Evolutionary conservation across 345 rosid species (phyloP).

Genomic region (Streptanthus diversifolius): DNA sequence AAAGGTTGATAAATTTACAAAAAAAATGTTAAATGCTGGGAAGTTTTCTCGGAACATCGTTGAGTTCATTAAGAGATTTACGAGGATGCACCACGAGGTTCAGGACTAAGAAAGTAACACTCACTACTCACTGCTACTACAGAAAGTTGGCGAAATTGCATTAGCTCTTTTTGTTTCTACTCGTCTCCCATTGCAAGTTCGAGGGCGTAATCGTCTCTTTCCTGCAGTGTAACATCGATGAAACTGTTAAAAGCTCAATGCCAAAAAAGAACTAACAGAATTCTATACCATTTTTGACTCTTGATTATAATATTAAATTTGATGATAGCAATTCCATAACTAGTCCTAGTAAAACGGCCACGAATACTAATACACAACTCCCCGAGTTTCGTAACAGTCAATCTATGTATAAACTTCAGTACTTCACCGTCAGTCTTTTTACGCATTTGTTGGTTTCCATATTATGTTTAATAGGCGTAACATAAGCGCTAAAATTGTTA

Average conservation of each 20-base stretch:
- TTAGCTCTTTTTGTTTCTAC: slow-evolving; percentile 19
- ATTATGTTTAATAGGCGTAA: not conserved
- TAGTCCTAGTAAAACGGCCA: not conserved
- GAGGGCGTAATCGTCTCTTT: slow-evolving; percentile 88
- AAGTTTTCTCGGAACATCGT: slow-evolving; percentile 3
- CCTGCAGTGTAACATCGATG: slow-evolving; percentile 44
- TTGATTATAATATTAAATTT: not conserved
- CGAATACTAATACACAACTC: not conserved
- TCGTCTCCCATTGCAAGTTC: slow-evolving; percentile 93
- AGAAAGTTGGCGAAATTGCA: not conserved
- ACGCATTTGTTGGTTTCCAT: not conserved
- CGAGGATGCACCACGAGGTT: not conserved
- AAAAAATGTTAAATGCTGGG: not conserved
- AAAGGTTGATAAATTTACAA: not conserved
- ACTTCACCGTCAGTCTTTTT: not conserved
- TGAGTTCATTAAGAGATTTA: slow-evolving; percentile 6
- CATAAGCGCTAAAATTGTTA: not conserved
- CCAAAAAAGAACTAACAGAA: not conserved
- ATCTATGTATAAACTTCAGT: not conserved
- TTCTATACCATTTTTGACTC: not conserved
- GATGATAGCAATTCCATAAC: not conserved
- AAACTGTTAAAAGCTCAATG: not conserved
- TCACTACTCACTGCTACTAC: slow-evolving; percentile 16
- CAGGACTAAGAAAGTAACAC: slow-evolving; percentile 10
- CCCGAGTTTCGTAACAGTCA: not conserved